phyloP scores from a whole-genome alignment of 2,329 filamentous ascomycete species.

The Calonectria honghensis region DNA sequence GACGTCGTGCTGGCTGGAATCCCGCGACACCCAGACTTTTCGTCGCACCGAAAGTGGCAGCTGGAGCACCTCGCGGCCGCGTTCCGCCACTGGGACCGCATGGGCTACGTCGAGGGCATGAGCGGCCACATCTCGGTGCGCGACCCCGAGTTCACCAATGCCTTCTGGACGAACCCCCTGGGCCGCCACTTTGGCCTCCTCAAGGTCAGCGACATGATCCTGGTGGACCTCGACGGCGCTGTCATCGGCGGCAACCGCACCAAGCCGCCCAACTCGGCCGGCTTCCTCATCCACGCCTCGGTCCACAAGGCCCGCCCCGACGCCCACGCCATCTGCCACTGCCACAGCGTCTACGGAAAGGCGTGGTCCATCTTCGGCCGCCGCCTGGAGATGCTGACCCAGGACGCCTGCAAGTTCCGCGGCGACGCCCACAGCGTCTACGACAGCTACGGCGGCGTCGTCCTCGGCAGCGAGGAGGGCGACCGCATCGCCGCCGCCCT shows the following conservation, averaged over 20 bases:
- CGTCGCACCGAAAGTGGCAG: conserved; percentile 54
- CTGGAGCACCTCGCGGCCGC: conserved; percentile 79
- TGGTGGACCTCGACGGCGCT: conserved; percentile 76
- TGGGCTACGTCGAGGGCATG: conserved; percentile 81
- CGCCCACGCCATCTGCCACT: conserved; percentile 80
- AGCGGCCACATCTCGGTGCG: conserved; percentile 80
- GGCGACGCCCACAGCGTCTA: conserved; percentile 78
- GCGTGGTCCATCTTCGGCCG: conserved; percentile 80
- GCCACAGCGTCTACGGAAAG: conserved; percentile 78
- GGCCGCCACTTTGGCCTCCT: conserved; percentile 80
- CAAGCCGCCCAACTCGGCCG: conserved; percentile 79
- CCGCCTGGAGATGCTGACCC: conserved; percentile 81
- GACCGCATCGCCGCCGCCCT: conserved; percentile 77
- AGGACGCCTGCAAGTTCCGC: conserved; percentile 79
- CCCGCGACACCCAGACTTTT: conserved; percentile 51
- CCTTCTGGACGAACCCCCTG: conserved; percentile 81
- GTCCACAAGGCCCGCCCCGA: conserved; percentile 79
- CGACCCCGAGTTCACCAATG: conserved; percentile 75
- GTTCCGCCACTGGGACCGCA: conserved; percentile 80
- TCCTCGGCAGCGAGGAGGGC: conserved; percentile 78
- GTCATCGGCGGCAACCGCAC: conserved; percentile 77
- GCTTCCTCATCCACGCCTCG: conserved; percentile 80
- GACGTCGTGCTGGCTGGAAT: conserved; percentile 52
- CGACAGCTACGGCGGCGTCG: conserved; percentile 70
- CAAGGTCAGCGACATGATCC: conserved; percentile 80